phyloP scores from a whole-genome alignment of 2,329 filamentous ascomycete genomes.

The Claviceps paspali region DNA sequence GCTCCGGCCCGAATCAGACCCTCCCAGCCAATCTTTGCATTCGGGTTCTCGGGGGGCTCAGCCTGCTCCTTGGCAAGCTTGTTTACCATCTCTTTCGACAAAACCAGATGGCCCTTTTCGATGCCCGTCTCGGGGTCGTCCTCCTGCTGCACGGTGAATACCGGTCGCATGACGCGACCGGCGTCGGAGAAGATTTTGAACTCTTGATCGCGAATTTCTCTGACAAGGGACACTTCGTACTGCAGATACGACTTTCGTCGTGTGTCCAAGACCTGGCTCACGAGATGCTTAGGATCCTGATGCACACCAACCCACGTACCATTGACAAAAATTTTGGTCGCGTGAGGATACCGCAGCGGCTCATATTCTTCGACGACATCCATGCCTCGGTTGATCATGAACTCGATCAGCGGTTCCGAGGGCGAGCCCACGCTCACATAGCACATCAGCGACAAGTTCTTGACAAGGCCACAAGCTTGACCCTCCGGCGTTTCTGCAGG shows the following conservation, averaged over 20 bases:
- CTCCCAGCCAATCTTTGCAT: slow-evolving; percentile 68
- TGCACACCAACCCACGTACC: slow-evolving; percentile 97
- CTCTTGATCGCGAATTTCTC: slow-evolving; percentile 91
- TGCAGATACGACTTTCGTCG: slow-evolving; percentile 72
- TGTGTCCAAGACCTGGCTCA: slow-evolving; percentile 61
- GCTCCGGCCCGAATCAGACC: slow-evolving; percentile 71
- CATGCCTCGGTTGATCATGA: slow-evolving; percentile 93
- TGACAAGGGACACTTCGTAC: slow-evolving; percentile 84
- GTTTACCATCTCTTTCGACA: slow-evolving; percentile 72
- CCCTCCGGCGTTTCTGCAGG: slow-evolving; percentile 96
- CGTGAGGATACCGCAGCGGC: slow-evolving; percentile 68
- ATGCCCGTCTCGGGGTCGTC: slow-evolving; percentile 49
- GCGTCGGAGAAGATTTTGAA: slow-evolving; percentile 99
- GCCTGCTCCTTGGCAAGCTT: slow-evolving; percentile 60
- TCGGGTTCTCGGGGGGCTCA: slow-evolving; percentile 43
- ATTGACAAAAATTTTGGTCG: slow-evolving; percentile 96
- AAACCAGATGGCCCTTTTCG: slow-evolving; percentile 54
- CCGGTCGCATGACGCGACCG: slow-evolving; percentile 80
- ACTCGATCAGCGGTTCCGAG: slow-evolving; percentile 78
- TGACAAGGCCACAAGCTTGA: slow-evolving; percentile 94
- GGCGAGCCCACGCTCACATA: slow-evolving; percentile 93
- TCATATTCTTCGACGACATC: slow-evolving; percentile 94
- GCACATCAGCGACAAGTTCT: slow-evolving; percentile 96
- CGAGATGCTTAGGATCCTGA: slow-evolving; percentile 72
- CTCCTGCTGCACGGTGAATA: slow-evolving; percentile 88